A percentile compares a stretch with the other conserved stretches of the same genome.
Conservation (phyloP, 768 basidiomycete genomes). For the Boletus rufocinnamomeus region DNA sequence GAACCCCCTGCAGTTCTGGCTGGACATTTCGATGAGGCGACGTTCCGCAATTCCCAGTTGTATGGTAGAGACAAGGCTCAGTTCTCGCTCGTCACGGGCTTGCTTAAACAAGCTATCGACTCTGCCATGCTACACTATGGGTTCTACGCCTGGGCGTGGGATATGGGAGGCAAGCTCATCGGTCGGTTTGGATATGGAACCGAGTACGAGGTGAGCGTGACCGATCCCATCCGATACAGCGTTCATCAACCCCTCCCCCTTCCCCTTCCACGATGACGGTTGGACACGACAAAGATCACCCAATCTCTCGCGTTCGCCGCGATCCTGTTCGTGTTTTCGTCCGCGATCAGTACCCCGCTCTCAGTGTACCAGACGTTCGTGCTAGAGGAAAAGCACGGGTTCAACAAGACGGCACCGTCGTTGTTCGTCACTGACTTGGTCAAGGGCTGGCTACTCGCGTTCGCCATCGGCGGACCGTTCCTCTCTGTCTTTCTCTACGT, state of each 20-base stretch:
- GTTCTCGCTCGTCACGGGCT: conserved; percentile 71
- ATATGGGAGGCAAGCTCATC: conserved; percentile 52
- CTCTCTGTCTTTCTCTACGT: conserved; percentile 84
- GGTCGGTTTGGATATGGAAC: conserved; percentile 59
- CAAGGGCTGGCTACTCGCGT: conserved; percentile 74
- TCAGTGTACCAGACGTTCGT: conserved; percentile 89
- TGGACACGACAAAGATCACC: conserved; percentile 48
- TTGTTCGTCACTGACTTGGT: conserved; percentile 79
- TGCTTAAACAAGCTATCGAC: conserved; percentile 74
- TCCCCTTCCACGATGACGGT: too few species aligned
- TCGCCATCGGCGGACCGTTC: conserved; percentile 80
- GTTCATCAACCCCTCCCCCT: not conserved
- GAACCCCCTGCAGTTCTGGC: conserved; percentile 72
- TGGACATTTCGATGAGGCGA: conserved; percentile 63
- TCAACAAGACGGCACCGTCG: conserved; percentile 87
- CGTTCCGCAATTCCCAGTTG: conserved; percentile 85
- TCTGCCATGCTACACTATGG: conserved; percentile 72
- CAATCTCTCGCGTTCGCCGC: conserved; percentile 82
- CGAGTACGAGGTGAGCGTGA: conserved; percentile 64
- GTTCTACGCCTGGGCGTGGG: conserved; percentile 85
- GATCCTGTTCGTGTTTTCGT: conserved; percentile 63
- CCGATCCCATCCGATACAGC: not conserved
- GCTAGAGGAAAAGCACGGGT: conserved; percentile 92
- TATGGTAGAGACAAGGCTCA: conserved; percentile 92
- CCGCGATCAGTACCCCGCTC: conserved; percentile 72